Evolutionary conservation across 176 grass and related monocot genomes (phyloP), one percentile per base, ranked within the genome.

Genomic region (Oryza nivara): DNA sequence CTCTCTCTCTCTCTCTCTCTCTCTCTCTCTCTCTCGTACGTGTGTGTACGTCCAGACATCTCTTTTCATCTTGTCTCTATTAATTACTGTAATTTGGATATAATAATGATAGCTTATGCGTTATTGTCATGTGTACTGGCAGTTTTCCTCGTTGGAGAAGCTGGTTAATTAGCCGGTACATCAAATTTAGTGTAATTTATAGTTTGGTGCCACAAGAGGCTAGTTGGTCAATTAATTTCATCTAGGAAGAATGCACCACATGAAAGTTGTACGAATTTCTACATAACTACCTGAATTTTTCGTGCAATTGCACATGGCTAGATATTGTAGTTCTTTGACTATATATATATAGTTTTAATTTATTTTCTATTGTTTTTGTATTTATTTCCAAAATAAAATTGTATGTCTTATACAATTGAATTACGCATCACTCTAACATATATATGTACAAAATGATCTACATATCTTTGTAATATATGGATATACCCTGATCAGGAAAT

Each of bases 71-170:
- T 80, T 83, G 72, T 75, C 48, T 70, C 48, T 90, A 73, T 75
- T 90, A 82, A 70, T 83, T 75, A 44, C 70, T 78, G 64, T 83
- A 80, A 87, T 83, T 68, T 80, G 84, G 77, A 79, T 54, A 87
- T 52, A 90, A 90, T 87, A 90, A 90, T 90, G 4, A 74, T 87
- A 90, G 69, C 68, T 58, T 87, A 78, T 90, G 80, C 63, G 40
- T 74, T 83, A 75, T 81, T 70, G 58, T 44, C 30, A 23, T 17
- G 51, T 73, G 56, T 74, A 67, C 44, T 49, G 66, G 45, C 46
- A 79, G 28, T 83, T 80, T 41, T 77, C 72, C 32, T 86, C 35
- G 40, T 75, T 47, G 40, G 3, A 48, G 25, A 17, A 69, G 56
- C 5, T 66, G 12, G 35, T 26, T 75, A 73, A 64, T 73, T n/a